Evolutionary conservation across 1,139 yeast genomes (phyloP).

Genomic region (Protomyces inouyei): DNA sequence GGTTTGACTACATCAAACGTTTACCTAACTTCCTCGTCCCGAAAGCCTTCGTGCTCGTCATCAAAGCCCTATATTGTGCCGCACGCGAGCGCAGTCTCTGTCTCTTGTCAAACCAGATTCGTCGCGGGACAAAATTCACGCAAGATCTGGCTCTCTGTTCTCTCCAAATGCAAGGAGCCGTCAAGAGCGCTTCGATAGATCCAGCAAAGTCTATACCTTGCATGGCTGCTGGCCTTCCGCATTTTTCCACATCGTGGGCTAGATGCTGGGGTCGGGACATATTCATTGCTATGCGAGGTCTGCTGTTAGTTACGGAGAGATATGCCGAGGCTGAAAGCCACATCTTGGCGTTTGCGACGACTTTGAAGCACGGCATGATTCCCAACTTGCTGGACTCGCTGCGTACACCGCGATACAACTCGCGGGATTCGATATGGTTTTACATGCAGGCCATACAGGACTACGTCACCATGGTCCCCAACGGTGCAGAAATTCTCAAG

Average conservation of each 20-base stretch:
- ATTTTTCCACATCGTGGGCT: slow-evolving; percentile 84
- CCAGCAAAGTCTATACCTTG: slow-evolving; percentile 62
- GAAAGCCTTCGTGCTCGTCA: slow-evolving; percentile 71
- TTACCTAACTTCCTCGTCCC: slow-evolving; percentile 82
- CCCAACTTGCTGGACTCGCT: slow-evolving; percentile 93
- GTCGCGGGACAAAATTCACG: slow-evolving; percentile 63
- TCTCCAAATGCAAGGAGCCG: slow-evolving; percentile 75
- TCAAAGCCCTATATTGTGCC: slow-evolving; percentile 80
- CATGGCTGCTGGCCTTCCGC: slow-evolving; percentile 95
- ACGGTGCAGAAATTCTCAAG: slow-evolving; percentile 61
- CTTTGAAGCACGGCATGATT: slow-evolving; percentile 89
- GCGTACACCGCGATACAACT: slow-evolving; percentile 87
- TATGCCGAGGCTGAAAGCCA: slow-evolving; percentile 74
- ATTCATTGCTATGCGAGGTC: slow-evolving; percentile 78
- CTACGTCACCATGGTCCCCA: slow-evolving; percentile 62
- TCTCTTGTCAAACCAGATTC: slow-evolving; percentile 53
- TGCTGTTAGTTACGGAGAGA: slow-evolving; percentile 71
- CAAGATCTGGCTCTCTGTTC: slow-evolving; percentile 78
- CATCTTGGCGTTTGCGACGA: slow-evolving; percentile 80
- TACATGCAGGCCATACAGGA: slow-evolving; percentile 83
- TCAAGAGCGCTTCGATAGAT: slow-evolving; percentile 68
- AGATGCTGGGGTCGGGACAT: slow-evolving; percentile 99
- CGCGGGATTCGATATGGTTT: slow-evolving; percentile 97
- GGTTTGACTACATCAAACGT: slow-evolving; percentile 58
- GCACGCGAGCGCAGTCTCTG: slow-evolving; percentile 63